Evolutionary conservation across 352 stramenopile species (phyloP), one percentile per base, ranked within the genome.

Genomic region (Phytophthora brassicae): DNA sequence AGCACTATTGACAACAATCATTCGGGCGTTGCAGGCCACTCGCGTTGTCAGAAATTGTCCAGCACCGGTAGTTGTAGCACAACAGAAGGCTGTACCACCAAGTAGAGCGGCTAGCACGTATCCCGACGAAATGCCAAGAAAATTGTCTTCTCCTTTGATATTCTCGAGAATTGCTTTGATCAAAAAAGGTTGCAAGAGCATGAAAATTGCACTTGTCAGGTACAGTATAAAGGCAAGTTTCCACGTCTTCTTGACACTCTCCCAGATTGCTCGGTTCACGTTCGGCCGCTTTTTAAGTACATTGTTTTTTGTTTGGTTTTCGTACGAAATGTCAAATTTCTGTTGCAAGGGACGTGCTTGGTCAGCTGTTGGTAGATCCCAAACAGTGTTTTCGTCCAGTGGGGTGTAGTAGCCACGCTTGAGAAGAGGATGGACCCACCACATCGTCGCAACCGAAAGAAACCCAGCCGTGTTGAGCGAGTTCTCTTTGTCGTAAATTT

Each of bases 151-250:
- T 28, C 57, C 49, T 3, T 79, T 56, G 13, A 87, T 56, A 41
- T 66, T 70, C 39, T 83, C 45, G 1, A 88, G 58, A 23, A 88
- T 66, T 4, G 71, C 62, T 51, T 84, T 88, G 75, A 88, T 82
- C 42, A 88, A 47, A 36, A 88, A 66, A 24, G 75, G 78, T 60
- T 81, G 74, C 29, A 77, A 54, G 6, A 82, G 49, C 14, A 64
- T 76, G n/a, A 77, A 60, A 6, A 24, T 42, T n/a, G 56, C 67
- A 60, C 70, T 80, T 16, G 68, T 19, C 12, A 77, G n/a, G 16
- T 78, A 63, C 14, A 81, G 39, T 4, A 8, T 54, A 13, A 79
- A 59, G 0, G 74, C 69, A 16, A 66, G 41, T 13, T 22, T 24
- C 36, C 76, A 72, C 7, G 60, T 76, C 17, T 53, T 26, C 31